Base-by-base conservation (phyloP, 1,139 yeast genomes). In the Debaryomyces psychrophilus region DNA sequence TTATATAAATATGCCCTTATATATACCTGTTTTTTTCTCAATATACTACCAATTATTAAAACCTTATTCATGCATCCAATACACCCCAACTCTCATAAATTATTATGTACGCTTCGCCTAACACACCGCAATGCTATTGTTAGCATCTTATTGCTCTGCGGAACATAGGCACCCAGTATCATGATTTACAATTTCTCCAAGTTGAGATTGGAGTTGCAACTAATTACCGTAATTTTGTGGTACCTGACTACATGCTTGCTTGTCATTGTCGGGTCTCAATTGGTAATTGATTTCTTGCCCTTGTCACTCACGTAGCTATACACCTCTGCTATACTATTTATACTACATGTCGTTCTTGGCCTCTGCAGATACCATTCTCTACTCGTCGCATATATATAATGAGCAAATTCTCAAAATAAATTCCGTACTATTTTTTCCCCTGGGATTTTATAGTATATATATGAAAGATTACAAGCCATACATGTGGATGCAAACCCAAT, bases 191-290 rank as follows among this genome's bases (percentile, higher is more conserved):
- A 6, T 18, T 33, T 33, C 36, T 33, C 25, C 14, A 18, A 33
- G 15, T 33, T 11, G 36, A 33, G 12, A 29, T 29, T 29, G 18
- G 17, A 29, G 36, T 33, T 18, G 36, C 36, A 33, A 33, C 36
- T 18, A 33, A 33, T 33, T 33, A 33, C 36, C 36, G 25, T 33
- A 20, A 18, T 33, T 33, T 33, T 33, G 36, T 18, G 36, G 25
- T 20, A 33, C 36, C 25, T 20, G 25, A 33, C 25, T 15, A 20
- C 36, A 20, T 3, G 9, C 9, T 33, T 18, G 36, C 17, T 18
- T 17, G 36, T 31, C 22, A 33, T 33, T 33, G 36, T 20, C 15
- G 15, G 25, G 3, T 18, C 36, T 18, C 36, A 11, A 33, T 17
- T 33, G 9, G 36, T 23, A 33, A 33, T 33, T 2, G 18, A 17